Conservation (phyloP, 2,329 filamentous ascomycete species). For the Geoglossum cookeanum region DNA sequence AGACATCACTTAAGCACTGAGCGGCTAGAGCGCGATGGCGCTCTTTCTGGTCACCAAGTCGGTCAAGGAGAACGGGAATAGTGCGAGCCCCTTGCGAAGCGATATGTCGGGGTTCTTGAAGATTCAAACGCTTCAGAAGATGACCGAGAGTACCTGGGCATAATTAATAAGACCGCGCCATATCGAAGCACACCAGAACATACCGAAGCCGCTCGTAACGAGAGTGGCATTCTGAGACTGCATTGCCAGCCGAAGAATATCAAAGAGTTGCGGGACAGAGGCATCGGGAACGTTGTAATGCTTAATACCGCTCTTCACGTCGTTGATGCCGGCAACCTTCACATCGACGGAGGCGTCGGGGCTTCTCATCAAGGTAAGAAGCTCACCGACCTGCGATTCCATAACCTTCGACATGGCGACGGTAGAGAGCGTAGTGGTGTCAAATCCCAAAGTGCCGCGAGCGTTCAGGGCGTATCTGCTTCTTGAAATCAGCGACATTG, state of each 20-base stretch:
- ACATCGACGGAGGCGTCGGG: slow-evolving; percentile 2
- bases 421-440: not conserved
- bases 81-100: slow-evolving; percentile 51
- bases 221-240: slow-evolving; percentile 2
- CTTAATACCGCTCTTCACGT: slow-evolving; percentile 3
- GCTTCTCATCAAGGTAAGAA: slow-evolving; percentile 1
- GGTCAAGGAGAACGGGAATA: slow-evolving; percentile 59
- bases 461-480: not conserved
- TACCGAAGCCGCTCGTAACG: slow-evolving; percentile 1
- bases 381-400: slow-evolving; percentile 3
- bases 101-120: slow-evolving; percentile 62
- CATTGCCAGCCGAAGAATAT: slow-evolving; percentile 4
- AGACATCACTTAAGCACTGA: slow-evolving; percentile 61
- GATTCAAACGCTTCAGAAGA: slow-evolving; percentile 40
- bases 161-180: not conserved
- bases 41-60: slow-evolving; percentile 75
- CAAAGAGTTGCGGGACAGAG: slow-evolving; percentile 2
- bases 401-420: not conserved
- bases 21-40: slow-evolving; percentile 58
- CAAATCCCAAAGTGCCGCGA: not conserved
- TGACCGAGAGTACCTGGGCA: slow-evolving; percentile 1
- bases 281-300: slow-evolving; percentile 2
- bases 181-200: not conserved
- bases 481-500: not conserved
- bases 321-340: slow-evolving; percentile 1